Evolutionary conservation across 805 yeast genomes (phyloP), one percentile per base, ranked within the genome.

Genomic region (Wickerhamiella vanderwaltii): DNA sequence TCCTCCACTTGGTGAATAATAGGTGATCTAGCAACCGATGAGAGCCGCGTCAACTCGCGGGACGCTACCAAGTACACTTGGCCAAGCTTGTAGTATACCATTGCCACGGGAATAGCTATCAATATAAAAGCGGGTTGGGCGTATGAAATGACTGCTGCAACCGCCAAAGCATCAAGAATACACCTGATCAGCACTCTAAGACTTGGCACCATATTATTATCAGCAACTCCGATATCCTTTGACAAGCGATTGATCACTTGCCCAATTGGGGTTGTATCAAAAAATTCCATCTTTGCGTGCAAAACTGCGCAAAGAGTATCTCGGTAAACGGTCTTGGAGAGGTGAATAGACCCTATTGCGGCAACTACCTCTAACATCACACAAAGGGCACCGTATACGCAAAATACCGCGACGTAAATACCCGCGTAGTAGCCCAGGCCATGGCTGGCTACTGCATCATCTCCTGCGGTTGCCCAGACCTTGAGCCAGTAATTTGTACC

Each of bases 231-330:
- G 0, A 87, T 77, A 56, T 82, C 94, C 51, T 80, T 80, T 1
- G 91, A 79, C 57, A 81, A 81, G 49, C 93, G 65, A 59, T 81
- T 82, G 56, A 82, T 62, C 39, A 82, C 71, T 53, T 91, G 66
- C 1, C 94, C 93, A 66, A 79, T 69, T 17, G 94, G 94, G 0
- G 87, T 82, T 9, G 77, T 71, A 52, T 83, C 93, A 60, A 81
- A 66, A 53, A 71, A 82, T 0, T 73, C 57, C 85, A 81, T 78
- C 29, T 91, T 91, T 1, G 85, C 73, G 46, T 72, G 75, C 47
- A 83, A 61, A 17, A 81, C 61, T 33, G 61, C 70, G 39, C 65
- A 54, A 41, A 75, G 62, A 4, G 86, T 82, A 35, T 55, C 51
- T 35, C 78, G 58, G 52, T 81, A 81, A 51, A 81, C 61, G 6